Evolutionary conservation across 352 stramenopile genomes (phyloP).

Genomic region (Phytopythium vexans): DNA sequence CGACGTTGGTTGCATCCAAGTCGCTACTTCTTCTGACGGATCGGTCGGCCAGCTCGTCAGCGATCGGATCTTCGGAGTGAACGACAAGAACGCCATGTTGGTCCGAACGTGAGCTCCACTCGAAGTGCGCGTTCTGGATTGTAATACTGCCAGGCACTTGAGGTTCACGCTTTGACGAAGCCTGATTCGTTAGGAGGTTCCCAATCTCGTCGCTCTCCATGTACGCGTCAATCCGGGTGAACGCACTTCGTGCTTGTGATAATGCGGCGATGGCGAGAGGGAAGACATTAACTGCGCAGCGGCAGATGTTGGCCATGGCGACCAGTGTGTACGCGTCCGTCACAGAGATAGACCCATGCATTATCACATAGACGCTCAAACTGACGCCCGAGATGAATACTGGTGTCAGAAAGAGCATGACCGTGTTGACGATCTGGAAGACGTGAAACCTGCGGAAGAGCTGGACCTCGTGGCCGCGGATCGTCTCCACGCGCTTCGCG

Average conservation of each 20-base stretch:
- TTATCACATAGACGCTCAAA: conserved; percentile 25
- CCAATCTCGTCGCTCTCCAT: conserved; percentile 4
- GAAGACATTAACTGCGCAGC: conserved; percentile 8
- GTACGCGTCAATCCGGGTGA: conserved; percentile 10
- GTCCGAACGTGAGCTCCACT: conserved; percentile 9
- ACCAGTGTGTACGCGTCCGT: conserved; percentile 30
- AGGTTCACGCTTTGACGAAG: neutral
- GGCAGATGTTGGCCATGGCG: conserved; percentile 21
- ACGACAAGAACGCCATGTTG: conserved; percentile 11
- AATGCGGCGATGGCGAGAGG: conserved; percentile 7
- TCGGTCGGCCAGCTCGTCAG: neutral
- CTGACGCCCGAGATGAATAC: conserved; percentile 27
- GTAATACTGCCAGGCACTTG: conserved; percentile 6
- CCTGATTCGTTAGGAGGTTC: neutral
- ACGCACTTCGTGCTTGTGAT: conserved; percentile 18
- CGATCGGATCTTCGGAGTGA: conserved; percentile 2
- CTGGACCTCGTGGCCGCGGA: conserved; percentile 31
- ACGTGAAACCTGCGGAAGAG: conserved; percentile 43
- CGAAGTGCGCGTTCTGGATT: conserved; percentile 10
- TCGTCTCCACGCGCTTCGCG: conserved; percentile 23
- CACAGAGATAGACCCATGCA: conserved; percentile 24
- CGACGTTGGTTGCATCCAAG: conserved; percentile 2
- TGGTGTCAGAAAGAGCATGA: conserved; percentile 34
- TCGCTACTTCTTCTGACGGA: neutral
- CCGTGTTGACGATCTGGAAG: conserved; percentile 47